These are phyloP conservation scores for Aciculoconidium aculeatum DNA, from an alignment of 805 yeast genomes.

Conservation along the genomic window DNA sequence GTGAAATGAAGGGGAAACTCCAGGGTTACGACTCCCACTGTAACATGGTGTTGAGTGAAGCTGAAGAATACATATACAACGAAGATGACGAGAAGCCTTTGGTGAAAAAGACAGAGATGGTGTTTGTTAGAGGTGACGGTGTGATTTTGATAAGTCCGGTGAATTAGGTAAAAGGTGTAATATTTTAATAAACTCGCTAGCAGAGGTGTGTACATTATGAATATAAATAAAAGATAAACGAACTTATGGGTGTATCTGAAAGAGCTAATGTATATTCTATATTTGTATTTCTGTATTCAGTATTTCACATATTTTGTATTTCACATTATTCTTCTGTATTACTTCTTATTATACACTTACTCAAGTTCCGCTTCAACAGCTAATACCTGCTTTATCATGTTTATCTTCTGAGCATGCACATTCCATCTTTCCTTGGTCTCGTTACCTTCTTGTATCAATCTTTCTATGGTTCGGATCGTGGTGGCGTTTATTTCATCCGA, in stretches of 20 bases:
- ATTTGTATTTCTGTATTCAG: too few species aligned
- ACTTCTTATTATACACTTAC: too few species aligned
- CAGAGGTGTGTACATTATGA: too few species aligned
- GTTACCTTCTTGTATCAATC: slow-evolving; percentile 25
- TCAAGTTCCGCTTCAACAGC: slow-evolving; percentile 2
- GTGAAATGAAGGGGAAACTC: slow-evolving; percentile 84
- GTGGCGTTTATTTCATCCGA: slow-evolving; percentile 25
- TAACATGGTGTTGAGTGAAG: slow-evolving; percentile 91
- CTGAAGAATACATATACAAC: slow-evolving; percentile 72
- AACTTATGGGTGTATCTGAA: too few species aligned
- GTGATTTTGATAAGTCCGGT: slow-evolving; percentile 76
- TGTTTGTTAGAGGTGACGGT: slow-evolving; percentile 96
- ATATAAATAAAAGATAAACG: too few species aligned
- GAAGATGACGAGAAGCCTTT: slow-evolving; percentile 37
- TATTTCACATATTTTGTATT: too few species aligned
- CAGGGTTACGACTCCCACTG: slow-evolving; percentile 97
- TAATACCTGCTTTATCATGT: slow-evolving; percentile 19
- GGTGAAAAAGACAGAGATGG: slow-evolving; percentile 73
- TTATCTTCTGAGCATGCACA: slow-evolving; percentile 27
- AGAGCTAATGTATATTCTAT: too few species aligned
- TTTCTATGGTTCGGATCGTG: slow-evolving; percentile 20
- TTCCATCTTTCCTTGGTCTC: slow-evolving; percentile 31
- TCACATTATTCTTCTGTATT: too few species aligned
- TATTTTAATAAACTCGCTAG: too few species aligned
- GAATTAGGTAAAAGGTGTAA: too few species aligned